Base-by-base conservation (phyloP, 2,329 filamentous ascomycete genomes). In the Aspergillus niger region DNA sequence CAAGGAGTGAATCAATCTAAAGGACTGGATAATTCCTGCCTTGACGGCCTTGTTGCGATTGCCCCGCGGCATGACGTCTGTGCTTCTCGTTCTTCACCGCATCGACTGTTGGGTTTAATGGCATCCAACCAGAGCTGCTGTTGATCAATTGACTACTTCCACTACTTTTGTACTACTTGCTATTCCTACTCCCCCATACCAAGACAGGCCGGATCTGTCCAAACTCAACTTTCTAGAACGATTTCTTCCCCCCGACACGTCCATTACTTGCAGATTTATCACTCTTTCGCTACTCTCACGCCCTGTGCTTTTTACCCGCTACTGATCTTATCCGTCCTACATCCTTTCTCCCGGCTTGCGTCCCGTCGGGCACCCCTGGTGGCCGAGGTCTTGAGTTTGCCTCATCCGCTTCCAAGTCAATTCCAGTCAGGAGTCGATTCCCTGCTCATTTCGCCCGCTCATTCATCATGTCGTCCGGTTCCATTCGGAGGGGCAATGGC, bases 391-490 rank as follows among this genome's bases (percentile, higher is more conserved):
- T 55, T 47, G 60, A 50, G 17, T 53, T 39, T 36, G 36, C 39
- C 49, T 56, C 49, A 48, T 24, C 48, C 41, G 50, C 17, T 38
- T 47, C 28, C 52, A 52, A 48, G 51, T 53, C 41, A 24, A 36
- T 54, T 49, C 41, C 50, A 52, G 28, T 49, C 36, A 38, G 38
- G 49, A 54, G 51, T 47, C 39, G 17, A 43, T 10, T 24, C 39
- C 8, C 13, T 17, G 38, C 36, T 20, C 49, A 52, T 38, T 36
- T 11, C 32, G 5, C n/a, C 11, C n/a, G 17, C 7, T 30, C n/a
- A 50, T 36, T 61, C 64, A 68, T 53, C 64, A 75, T 75, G 73
- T 67, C 72, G 28, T 69, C 70, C 32, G 70, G 70, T 22, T 67
- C 67, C 47, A 65, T 68, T 57, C 71, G 69, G 48, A 68, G 70